Percentiles rank a stretch among this genome's conserved stretches.
phyloP scores from a whole-genome alignment of 1,284 basidiomycete genomes.

The Rhodotorula mucilaginosa region DNA sequence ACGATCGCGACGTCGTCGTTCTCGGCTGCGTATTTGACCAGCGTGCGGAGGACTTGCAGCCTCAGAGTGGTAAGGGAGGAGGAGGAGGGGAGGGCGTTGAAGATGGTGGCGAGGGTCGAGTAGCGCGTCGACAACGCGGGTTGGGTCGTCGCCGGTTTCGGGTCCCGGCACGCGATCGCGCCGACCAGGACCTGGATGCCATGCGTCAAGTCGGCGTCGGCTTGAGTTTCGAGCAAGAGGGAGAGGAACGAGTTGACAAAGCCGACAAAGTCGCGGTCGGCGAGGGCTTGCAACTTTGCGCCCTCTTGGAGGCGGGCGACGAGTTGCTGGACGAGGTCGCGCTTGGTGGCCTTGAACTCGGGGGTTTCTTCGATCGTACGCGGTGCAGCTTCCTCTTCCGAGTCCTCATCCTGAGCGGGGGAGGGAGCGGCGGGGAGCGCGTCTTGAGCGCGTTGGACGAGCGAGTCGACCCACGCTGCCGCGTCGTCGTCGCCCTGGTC shows the following conservation, averaged over 20 bases:
- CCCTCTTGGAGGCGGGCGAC: conserved; percentile 21
- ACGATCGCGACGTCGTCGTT: conserved; percentile 69
- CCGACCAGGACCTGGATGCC: conserved; percentile 17
- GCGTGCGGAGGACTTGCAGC: conserved; percentile 40
- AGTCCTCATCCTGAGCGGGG: neutral
- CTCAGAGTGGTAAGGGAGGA: too few relatives aligned
- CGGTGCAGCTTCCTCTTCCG: neutral
- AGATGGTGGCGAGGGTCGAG: conserved; percentile 75
- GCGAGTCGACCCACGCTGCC: conserved; percentile 14
- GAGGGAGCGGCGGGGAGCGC: conserved; percentile 14
- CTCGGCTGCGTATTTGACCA: conserved; percentile 64
- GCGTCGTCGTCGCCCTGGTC: conserved; percentile 8
- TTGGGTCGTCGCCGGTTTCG: neutral
- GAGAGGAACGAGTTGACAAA: conserved; percentile 39
- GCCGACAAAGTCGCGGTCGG: conserved; percentile 40
- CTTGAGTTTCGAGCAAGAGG: conserved; percentile 1
- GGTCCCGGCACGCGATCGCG: conserved; percentile 25
- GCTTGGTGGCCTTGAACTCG: conserved; percentile 23
- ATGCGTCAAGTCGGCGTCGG: conserved; percentile 20
- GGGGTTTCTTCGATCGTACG: neutral
- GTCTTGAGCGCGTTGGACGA: conserved; percentile 18
- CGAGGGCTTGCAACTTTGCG: conserved; percentile 31
- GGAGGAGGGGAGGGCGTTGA: conserved; percentile 71
- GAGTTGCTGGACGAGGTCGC: conserved; percentile 20
- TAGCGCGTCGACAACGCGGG: conserved; percentile 39